Evolutionary conservation across 2,329 filamentous ascomycete species (phyloP).

Genomic region (Penicillium rolfsii): DNA sequence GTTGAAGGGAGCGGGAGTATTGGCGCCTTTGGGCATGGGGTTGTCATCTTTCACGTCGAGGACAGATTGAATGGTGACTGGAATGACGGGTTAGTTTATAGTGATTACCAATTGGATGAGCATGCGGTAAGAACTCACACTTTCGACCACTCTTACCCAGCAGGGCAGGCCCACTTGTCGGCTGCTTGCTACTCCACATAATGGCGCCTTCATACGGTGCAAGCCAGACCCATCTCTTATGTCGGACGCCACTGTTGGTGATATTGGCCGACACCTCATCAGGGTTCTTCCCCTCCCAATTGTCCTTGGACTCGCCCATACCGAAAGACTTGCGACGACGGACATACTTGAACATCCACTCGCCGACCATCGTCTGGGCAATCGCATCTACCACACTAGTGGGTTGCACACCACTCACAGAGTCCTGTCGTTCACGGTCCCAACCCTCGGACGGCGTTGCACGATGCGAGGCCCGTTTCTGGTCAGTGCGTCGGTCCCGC

Average conservation of each 20-base stretch:
- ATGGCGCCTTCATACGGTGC: conserved; percentile 95
- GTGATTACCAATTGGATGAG: conserved; percentile 4
- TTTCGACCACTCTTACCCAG: conserved; percentile 95
- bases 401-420: conserved; percentile 64
- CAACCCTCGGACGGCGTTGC: conserved; percentile 31
- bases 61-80: conserved; percentile 93
- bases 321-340: conserved; percentile 81
- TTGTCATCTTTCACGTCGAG: conserved; percentile 96
- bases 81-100: conserved; percentile 16
- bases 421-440: conserved; percentile 49
- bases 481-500: conserved; percentile 36
- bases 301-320: conserved; percentile 55
- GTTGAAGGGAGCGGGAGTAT: conserved; percentile 68
- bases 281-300: conserved; percentile 59
- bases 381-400: conserved; percentile 92
- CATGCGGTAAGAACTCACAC: conserved; percentile 63
- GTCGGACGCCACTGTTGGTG: conserved; percentile 67
- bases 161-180: conserved; percentile 80
- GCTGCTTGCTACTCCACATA: conserved; percentile 98
- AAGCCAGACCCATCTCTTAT: conserved; percentile 98
- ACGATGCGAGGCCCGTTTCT: conserved; percentile 30
- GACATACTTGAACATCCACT: conserved; percentile 60
- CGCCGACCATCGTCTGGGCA: conserved; percentile 96
- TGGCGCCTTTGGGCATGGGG: conserved; percentile 72
- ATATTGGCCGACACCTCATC: conserved; percentile 73